Conservation (phyloP, 495 filamentous ascomycete species). For the Aspergillus ostianus region DNA sequence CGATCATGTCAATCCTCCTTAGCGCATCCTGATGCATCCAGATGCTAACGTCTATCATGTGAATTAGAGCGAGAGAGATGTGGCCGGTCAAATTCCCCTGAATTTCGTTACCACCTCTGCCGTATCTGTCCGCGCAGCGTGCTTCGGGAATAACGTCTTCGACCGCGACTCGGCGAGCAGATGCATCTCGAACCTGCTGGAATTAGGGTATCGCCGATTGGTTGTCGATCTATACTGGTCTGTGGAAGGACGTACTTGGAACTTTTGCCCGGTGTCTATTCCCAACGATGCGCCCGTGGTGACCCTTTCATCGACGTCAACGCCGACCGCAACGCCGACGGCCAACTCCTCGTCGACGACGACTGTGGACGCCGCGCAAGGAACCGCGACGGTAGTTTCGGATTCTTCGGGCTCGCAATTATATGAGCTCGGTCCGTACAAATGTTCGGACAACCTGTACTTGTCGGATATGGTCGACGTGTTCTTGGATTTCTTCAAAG, state of each 20-base stretch:
- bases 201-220: slow-evolving; percentile 56
- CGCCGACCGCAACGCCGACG: slow-evolving; percentile 24
- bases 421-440: slow-evolving; percentile 52
- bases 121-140: slow-evolving; percentile 55
- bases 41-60: background rate
- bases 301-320: slow-evolving; percentile 24
- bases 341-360: slow-evolving; percentile 10
- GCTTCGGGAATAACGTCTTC: slow-evolving; percentile 54
- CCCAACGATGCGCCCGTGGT: slow-evolving; percentile 27
- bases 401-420: slow-evolving; percentile 37
- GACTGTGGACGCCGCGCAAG: slow-evolving; percentile 13
- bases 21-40: background rate
- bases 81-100: slow-evolving; percentile 57
- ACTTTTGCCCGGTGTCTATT: slow-evolving; percentile 55
- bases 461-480: slow-evolving; percentile 46
- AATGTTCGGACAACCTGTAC: slow-evolving; percentile 52
- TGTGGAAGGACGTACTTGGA: slow-evolving; percentile 47
- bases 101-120: slow-evolving; percentile 59
- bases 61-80: slow-evolving; percentile 59
- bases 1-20: background rate
- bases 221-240: slow-evolving; percentile 68
- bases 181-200: slow-evolving; percentile 62
- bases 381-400: slow-evolving; percentile 27
- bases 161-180: slow-evolving; percentile 41
- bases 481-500: slow-evolving; percentile 45